Evolutionary conservation across 2,329 filamentous ascomycete species (phyloP), one percentile per base, ranked within the genome.

Genomic region (Xylaria arbuscula): DNA sequence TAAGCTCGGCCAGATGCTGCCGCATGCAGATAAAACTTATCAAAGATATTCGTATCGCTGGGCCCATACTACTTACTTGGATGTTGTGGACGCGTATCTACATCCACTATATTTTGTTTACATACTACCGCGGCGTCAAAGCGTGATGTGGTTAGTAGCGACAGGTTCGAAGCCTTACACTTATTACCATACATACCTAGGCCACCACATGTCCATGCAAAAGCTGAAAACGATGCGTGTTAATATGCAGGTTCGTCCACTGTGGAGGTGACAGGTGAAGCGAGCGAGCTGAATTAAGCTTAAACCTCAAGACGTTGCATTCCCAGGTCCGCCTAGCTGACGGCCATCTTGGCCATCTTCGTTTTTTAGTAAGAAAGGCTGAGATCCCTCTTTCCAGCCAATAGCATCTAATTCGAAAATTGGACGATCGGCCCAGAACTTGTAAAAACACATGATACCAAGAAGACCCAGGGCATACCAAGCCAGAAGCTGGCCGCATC

Each of bases 291-390:
- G 53, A 68, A 54, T 68, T 68, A 68, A 68, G 66, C 66, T 68
- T 68, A 68, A 68, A 68, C 45, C 1, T 68, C 45, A 45, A 32
- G 36, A 34, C 22, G 66, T 66, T 62, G 66, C 66, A 66, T 66
- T 58, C 17, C 51, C 53, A 66, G 54, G 36, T 19, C 22, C 13
- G 22, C 7, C 13, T 11, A n/a, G 48, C 57, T 53, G 32, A 59
- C 42, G 28, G 50, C 57, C 50, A 58, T 56, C 40, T 60, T 64
- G 66, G 32, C 36, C 40, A 55, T 62, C 47, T 58, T 62, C 51
- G 42, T 19, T 48, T 22, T 54, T 51, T 66, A 68, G 66, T 68
- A 66, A 66, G 66, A 68, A 55, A 24, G 28, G 36, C 3, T n/a
- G 28, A 32, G 38, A 58, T 58, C 24, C 47, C 57, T 38, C 38